Conservation (phyloP, 768 basidiomycete species). For the Scleroderma citrinum region DNA sequence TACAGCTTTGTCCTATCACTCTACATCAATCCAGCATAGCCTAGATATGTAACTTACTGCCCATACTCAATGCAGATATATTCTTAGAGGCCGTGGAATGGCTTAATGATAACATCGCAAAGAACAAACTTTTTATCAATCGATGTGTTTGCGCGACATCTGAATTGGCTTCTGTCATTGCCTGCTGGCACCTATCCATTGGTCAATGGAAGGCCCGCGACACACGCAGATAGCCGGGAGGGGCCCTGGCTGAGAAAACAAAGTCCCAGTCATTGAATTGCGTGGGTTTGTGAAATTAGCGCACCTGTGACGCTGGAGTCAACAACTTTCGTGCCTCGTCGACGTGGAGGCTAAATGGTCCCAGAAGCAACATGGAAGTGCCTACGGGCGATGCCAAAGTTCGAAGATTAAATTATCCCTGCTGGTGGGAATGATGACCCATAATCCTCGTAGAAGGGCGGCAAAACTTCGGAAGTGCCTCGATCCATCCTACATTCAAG, state of each 20-base stretch:
- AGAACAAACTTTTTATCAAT: neutral
- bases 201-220: neutral
- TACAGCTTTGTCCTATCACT: conserved; percentile 10
- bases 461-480: neutral
- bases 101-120: neutral
- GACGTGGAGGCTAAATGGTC: neutral
- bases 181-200: neutral
- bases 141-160: neutral
- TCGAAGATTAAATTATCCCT: neutral
- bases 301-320: neutral
- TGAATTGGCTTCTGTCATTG: neutral
- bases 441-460: neutral
- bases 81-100: neutral
- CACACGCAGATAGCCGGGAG: neutral
- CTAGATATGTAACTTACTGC: conserved; percentile 26
- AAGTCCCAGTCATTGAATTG: neutral
- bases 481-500: neutral
- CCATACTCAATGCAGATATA: neutral
- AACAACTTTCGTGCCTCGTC: neutral
- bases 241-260: neutral
- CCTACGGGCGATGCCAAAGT: neutral
- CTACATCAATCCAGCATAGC: conserved; percentile 5
- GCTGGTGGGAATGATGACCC: conserved; percentile 9
- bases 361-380: neutral
- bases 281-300: neutral